These are phyloP conservation scores for Styphnolobium japonicum DNA, from an alignment of 306 rosid species.

Conservation along the genomic window DNA sequence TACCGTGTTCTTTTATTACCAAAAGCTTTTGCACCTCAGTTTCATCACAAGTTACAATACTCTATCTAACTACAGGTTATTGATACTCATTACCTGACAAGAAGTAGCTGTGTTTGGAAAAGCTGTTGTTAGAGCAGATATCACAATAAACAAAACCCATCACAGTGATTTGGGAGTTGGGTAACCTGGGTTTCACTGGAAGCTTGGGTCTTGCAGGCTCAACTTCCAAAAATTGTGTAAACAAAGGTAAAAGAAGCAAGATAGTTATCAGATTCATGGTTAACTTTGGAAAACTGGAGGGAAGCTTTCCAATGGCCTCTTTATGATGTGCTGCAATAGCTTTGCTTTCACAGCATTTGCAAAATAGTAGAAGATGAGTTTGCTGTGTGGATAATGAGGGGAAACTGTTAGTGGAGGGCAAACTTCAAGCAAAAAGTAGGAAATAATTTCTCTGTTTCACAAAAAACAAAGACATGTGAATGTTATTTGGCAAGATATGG, in stretches of 20 bases:
- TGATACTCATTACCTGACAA: slow-evolving; percentile 57
- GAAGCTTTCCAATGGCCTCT: slow-evolving; percentile 15
- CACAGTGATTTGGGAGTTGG: slow-evolving; percentile 71
- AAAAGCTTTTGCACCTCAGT: background rate
- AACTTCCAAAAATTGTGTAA: slow-evolving; percentile 47
- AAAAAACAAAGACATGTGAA: slow-evolving; percentile 87
- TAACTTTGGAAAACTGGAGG: background rate
- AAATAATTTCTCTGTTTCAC: slow-evolving; percentile 44
- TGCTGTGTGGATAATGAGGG: slow-evolving; percentile 47
- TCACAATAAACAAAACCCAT: slow-evolving; percentile 98
- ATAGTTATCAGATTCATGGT: slow-evolving; percentile 52
- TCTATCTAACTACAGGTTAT: background rate
- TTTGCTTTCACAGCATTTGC: slow-evolving; percentile 41
- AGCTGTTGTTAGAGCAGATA: slow-evolving; percentile 88
- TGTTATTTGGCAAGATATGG: slow-evolving; percentile 65
- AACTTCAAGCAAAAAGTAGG: slow-evolving; percentile 43
- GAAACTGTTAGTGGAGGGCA: slow-evolving; percentile 45
- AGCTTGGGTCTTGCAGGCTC: slow-evolving; percentile 48
- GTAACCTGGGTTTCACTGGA: slow-evolving; percentile 24
- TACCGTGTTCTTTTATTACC: background rate
- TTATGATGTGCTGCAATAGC: slow-evolving; percentile 26
- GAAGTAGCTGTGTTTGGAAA: slow-evolving; percentile 85
- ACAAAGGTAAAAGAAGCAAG: slow-evolving; percentile 46
- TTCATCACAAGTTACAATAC: background rate
- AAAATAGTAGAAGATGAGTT: slow-evolving; percentile 38